These are phyloP conservation scores for Asterophora parasitica DNA, from an alignment of 768 basidiomycete species.

Conservation along the genomic window DNA sequence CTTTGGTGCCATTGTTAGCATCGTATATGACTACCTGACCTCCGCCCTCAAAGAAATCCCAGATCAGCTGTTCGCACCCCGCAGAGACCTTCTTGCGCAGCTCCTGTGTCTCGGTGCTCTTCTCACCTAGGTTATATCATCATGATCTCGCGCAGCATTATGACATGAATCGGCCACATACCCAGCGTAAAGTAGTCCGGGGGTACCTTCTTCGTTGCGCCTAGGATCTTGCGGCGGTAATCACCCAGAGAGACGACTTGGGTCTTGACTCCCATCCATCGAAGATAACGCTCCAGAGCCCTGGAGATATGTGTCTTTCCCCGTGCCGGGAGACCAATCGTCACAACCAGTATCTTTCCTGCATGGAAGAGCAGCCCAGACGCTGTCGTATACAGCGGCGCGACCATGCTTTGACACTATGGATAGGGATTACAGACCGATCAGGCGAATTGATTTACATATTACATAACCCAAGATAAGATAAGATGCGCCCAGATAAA, in stretches of 20 bases:
- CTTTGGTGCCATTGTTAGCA: constrained; percentile 85
- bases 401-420: constrained; percentile 58
- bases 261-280: constrained; percentile 98
- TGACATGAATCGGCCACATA: constrained; percentile 24
- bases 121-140: neutral
- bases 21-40: constrained; percentile 99
- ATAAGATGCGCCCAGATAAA: constrained; percentile 6
- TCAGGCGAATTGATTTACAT: neutral
- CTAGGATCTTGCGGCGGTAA: constrained; percentile 85
- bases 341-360: constrained; percentile 90
- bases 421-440: neutral
- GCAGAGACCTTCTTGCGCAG: constrained; percentile 69
- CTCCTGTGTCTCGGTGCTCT: constrained; percentile 73
- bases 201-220: constrained; percentile 83
- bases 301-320: constrained; percentile 97
- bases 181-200: constrained; percentile 89
- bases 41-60: constrained; percentile 79
- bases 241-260: constrained; percentile 94
- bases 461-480: constrained; percentile 15
- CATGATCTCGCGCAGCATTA: neutral
- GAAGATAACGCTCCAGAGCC: constrained; percentile 91
- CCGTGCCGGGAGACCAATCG: constrained; percentile 89
- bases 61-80: constrained; percentile 86
- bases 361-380: constrained; percentile 86
- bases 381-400: constrained; percentile 92